These are phyloP conservation scores for Rhizoclosmatium globosum DNA, from an alignment of 192 early-diverging fungal genomes.

Conservation along the genomic window DNA sequence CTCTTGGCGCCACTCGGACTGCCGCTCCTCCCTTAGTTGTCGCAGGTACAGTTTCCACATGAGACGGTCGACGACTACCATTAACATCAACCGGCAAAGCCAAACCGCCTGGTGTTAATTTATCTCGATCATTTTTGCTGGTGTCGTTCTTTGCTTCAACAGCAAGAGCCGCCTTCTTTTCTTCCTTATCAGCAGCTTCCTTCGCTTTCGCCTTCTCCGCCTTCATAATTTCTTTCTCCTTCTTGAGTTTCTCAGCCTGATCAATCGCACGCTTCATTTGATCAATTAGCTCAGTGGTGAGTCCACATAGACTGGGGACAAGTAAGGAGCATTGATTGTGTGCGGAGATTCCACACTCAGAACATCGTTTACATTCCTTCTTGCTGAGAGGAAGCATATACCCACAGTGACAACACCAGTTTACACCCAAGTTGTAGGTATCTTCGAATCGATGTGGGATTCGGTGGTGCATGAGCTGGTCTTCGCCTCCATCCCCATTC, in stretches of 20 bases:
- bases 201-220: conserved; percentile 58
- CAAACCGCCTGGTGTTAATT: neutral
- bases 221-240: conserved; percentile 62
- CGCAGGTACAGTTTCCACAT: neutral
- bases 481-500: conserved; percentile 51
- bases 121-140: neutral
- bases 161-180: neutral
- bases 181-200: conserved; percentile 23
- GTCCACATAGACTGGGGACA: conserved; percentile 93
- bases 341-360: conserved; percentile 83
- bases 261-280: conserved; percentile 89
- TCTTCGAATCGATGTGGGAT: conserved; percentile 97
- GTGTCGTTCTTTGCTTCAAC: neutral
- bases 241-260: conserved; percentile 56
- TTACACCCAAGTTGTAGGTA: conserved; percentile 81
- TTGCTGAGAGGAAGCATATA: conserved; percentile 91
- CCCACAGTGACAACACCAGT: conserved; percentile 99
- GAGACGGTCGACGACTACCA: neutral
- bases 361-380: conserved; percentile 61
- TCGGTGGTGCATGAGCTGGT: conserved; percentile 77
- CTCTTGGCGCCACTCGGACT: conserved; percentile 41
- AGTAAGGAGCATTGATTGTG: conserved; percentile 85
- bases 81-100: neutral
- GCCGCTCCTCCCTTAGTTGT: neutral
- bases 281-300: conserved; percentile 86